phyloP scores from a whole-genome alignment of 164 flowering plant genomes.

The Macadamia integrifolia region DNA sequence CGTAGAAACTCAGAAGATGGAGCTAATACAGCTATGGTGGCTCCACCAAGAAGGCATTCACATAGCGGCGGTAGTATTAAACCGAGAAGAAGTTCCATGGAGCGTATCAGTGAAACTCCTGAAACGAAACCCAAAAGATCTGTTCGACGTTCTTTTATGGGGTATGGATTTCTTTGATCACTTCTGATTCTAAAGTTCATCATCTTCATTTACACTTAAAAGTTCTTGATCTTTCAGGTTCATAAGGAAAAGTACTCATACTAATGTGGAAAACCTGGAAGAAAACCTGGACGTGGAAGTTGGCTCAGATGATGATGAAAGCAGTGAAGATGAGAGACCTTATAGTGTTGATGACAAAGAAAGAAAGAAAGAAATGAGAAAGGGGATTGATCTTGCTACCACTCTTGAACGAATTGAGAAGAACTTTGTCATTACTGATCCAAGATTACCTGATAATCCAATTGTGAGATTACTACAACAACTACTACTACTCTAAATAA shows the following conservation, averaged over 20 bases:
- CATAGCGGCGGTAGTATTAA: slow-evolving; percentile 18
- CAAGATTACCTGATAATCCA: slow-evolving; percentile 97
- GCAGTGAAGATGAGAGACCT: slow-evolving; percentile 42
- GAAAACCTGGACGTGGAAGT: slow-evolving; percentile 12
- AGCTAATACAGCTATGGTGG: slow-evolving; percentile 6
- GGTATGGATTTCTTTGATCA: slow-evolving; percentile 27
- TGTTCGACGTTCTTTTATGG: slow-evolving; percentile 70
- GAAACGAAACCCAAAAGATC: slow-evolving; percentile 74
- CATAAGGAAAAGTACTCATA: slow-evolving; percentile 36
- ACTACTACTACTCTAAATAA: no score
- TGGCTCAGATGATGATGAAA: slow-evolving; percentile 21
- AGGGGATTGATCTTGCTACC: slow-evolving; percentile 95
- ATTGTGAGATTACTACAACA: slow-evolving; percentile 50
- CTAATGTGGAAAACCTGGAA: slow-evolving; percentile 12
- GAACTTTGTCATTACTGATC: slow-evolving; percentile 97
- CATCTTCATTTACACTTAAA: no score
- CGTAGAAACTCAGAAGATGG: slow-evolving; percentile 46
- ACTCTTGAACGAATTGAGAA: slow-evolving; percentile 99
- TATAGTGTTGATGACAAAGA: slow-evolving; percentile 69
- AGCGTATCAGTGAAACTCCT: slow-evolving; percentile 59
- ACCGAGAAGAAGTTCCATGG: slow-evolving; percentile 40
- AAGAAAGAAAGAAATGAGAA: slow-evolving; percentile 80
- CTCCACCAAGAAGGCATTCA: slow-evolving; percentile 43
- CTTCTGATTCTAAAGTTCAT: no score
- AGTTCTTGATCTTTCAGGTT: slow-evolving; percentile 33